Conservation (phyloP, 2,329 filamentous ascomycete genomes). For the Penicillium sp. region DNA sequence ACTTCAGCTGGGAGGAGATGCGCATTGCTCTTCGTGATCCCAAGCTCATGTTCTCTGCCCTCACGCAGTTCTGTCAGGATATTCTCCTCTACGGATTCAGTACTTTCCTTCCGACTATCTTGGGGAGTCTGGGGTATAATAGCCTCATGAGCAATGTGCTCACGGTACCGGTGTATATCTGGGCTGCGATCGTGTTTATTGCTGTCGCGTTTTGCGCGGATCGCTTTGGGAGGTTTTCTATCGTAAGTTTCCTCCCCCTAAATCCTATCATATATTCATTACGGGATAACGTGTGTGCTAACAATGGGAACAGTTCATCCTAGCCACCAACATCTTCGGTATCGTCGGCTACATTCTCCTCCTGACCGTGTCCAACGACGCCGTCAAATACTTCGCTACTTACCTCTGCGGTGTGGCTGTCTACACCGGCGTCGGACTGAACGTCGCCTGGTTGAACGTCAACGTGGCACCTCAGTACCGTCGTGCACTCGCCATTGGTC, state of each 20-base stretch:
- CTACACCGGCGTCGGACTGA: slow-evolving; percentile 43
- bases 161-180: slow-evolving; percentile 51
- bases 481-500: slow-evolving; percentile 41
- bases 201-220: slow-evolving; percentile 37
- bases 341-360: slow-evolving; percentile 46
- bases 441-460: slow-evolving; percentile 43
- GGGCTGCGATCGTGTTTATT: slow-evolving; percentile 40
- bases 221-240: too few species aligned
- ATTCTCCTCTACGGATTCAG: slow-evolving; percentile 50
- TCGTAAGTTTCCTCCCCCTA: too few species aligned
- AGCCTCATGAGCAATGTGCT: slow-evolving; percentile 47
- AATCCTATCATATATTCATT: too few species aligned
- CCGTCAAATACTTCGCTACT: slow-evolving; percentile 44
- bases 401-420: slow-evolving; percentile 43
- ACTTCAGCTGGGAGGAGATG: slow-evolving; percentile 8
- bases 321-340: slow-evolving; percentile 36
- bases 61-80: slow-evolving; percentile 48
- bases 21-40: slow-evolving; percentile 32
- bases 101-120: slow-evolving; percentile 51
- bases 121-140: slow-evolving; percentile 45
- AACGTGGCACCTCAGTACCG: slow-evolving; percentile 44
- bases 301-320: slow-evolving; percentile 31
- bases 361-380: slow-evolving; percentile 42
- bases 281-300: too few species aligned
- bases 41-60: slow-evolving; percentile 45